Evolutionary conservation across 1,139 yeast species (phyloP), one percentile per base, ranked within the genome.

Genomic region (Candida neerlandica): DNA sequence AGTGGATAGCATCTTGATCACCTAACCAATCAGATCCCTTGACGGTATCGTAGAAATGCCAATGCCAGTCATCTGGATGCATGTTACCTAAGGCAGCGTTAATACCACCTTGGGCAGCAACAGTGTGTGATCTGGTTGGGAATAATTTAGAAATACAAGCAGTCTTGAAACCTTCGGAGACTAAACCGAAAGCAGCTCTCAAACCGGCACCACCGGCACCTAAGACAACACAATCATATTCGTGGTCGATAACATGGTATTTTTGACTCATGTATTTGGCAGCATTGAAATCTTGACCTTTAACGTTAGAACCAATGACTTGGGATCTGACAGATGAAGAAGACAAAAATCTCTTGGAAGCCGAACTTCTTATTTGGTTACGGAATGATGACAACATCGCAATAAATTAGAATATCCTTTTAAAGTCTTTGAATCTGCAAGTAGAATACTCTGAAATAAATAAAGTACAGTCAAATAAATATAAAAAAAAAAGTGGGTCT

Each of bases 11-110:
- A 67, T 94, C 99, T 77, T 94, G 99, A 75, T 94, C 99, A 64
- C 99, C 99, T 57, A 94, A 84, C 99, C 99, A 94, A 77, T 94
- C 99, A n/a, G 97, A 91, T 57, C 99, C 99, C 77, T 94, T 94
- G 64, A 94, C 99, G 65, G 99, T 94, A 68, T 94, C 99, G 75
- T 92, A 92, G 97, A 94, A 92, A 75, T 94, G 99, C 98, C 99
- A 94, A 71, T 89, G 95, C 99, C 99, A 94, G 77, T 92, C 94
- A 72, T 94, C 99, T 60, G 82, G 80, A 77, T 95, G 98, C 97
- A 94, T 92, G 80, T 94, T 94, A 59, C 96, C 94, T 57, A 94
- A 80, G 41, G 99, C 99, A 61, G 99, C 99, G 66, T 94, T 94
- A 74, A 94, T 94, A 77, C 99, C 99, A 74, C 99, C 99, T 75